These are phyloP conservation scores for Epichloe brachyelytri DNA, from an alignment of 2,329 filamentous ascomycete species.

Conservation along the genomic window DNA sequence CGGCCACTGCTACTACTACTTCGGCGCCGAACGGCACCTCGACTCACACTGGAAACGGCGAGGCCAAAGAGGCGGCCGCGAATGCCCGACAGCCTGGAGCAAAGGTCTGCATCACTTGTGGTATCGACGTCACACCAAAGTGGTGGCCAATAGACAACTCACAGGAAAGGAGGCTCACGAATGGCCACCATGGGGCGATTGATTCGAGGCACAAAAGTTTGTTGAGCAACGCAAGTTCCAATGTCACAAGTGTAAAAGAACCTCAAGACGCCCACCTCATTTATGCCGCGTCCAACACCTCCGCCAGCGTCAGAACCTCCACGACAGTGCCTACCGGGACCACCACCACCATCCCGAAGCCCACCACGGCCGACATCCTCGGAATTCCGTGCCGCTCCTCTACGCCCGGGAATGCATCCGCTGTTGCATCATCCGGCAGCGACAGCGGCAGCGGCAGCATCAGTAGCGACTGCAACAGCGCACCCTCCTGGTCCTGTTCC, in stretches of 20 bases:
- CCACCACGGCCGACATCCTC: slow-evolving; percentile 14
- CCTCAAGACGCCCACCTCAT: slow-evolving; percentile 30
- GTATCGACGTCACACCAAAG: slow-evolving; percentile 58
- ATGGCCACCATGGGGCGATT: slow-evolving; percentile 36
- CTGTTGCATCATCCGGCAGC: slow-evolving; percentile 8
- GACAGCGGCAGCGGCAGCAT: neutral
- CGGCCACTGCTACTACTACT: neutral
- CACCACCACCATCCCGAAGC: slow-evolving; percentile 13
- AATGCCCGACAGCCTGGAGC: slow-evolving; percentile 27
- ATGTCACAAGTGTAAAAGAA: slow-evolving; percentile 62
- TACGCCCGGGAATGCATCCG: slow-evolving; percentile 9
- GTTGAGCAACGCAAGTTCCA: slow-evolving; percentile 50
- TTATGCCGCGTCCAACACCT: slow-evolving; percentile 11
- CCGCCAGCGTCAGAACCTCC: slow-evolving; percentile 10
- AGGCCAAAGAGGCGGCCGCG: slow-evolving; percentile 13
- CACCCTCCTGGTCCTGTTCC: slow-evolving; percentile 4
- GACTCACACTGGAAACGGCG: slow-evolving; percentile 10
- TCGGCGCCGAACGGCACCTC: slow-evolving; percentile 7
- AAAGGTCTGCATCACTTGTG: slow-evolving; percentile 51
- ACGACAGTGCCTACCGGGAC: slow-evolving; percentile 9
- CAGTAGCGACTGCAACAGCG: neutral
- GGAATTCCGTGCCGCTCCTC: slow-evolving; percentile 14
- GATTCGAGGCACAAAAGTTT: slow-evolving; percentile 45
- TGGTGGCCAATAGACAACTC: slow-evolving; percentile 52
- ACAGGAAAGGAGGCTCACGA: slow-evolving; percentile 38